Base-by-base conservation (phyloP, 805 yeast species). In the Millerozyma miso region DNA sequence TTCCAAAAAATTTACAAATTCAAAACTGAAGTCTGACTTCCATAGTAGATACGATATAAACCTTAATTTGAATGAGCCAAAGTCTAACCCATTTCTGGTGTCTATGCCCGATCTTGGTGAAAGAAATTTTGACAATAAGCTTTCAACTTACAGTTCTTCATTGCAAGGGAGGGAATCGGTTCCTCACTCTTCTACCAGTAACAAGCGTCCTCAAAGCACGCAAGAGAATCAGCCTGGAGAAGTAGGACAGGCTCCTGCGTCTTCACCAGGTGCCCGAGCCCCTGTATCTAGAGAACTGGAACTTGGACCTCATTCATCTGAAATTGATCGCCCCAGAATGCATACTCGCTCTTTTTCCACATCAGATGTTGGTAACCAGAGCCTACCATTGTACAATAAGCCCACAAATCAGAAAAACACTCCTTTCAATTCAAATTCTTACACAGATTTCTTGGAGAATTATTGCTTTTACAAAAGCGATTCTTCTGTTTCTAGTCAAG, bases 391-490 rank as follows among this genome's bases (percentile, higher is more conserved):
- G 29, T 23, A 29, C 35, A 35, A 33, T 16, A 37, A 34, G 19
- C 38, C 20, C n/a, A 43, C 37, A 19, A 36, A n/a, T 19, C 32
- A 37, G 31, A 12, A 20, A 15, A 50, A 46, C 37, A 38, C 54
- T 19, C 48, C 49, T 31, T 54, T 61, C 43, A 53, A 51, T 42
- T 51, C 61, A 23, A 45, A 48, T 50, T 59, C 50, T 47, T 67
- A 67, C 44, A 53, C 67, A 2, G 68, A 63, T 46, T 55, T 67
- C 44, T 51, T 67, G 41, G 62, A 60, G 41, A 61, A 57, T 26
- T 67, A 63, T 42, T 67, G 73, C 47, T 67, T 67, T 51, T 61
- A 58, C 40, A 63, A 63, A 33, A 60, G 65, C 13, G 44, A 41
- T 19, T 18, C 41, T 18, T 19, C 44, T 3, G 31, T 38, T 19